Evolutionary conservation across 768 basidiomycete genomes (phyloP).

Genomic region (Collybia nuda): DNA sequence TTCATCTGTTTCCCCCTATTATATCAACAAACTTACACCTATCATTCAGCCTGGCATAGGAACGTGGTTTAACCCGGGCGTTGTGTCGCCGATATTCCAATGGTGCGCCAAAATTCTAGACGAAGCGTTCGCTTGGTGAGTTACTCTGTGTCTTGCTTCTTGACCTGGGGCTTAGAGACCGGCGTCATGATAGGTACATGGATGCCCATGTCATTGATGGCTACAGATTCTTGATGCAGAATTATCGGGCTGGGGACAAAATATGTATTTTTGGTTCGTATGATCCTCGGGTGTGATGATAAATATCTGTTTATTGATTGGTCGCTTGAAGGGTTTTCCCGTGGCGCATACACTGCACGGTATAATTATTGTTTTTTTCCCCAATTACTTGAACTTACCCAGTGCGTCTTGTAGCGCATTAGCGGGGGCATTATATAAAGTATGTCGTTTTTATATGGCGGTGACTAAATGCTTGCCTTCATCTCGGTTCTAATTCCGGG

Average conservation of each 20-base stretch:
- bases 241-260: constrained; percentile 70
- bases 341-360: constrained; percentile 49
- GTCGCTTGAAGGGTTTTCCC: constrained; percentile 64
- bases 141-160: background rate
- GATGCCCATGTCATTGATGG: constrained; percentile 73
- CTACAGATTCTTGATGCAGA: constrained; percentile 79
- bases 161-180: background rate
- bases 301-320: no score
- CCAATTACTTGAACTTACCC: background rate
- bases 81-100: constrained; percentile 60
- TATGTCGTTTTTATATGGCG: constrained; percentile 15
- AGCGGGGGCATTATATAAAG: constrained; percentile 75
- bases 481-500: background rate
- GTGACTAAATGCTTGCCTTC: background rate
- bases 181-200: constrained; percentile 53
- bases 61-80: constrained; percentile 58
- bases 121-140: constrained; percentile 71
- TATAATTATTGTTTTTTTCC: constrained; percentile 5
- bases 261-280: constrained; percentile 68
- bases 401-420: constrained; percentile 51
- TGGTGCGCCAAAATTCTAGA: constrained; percentile 65
- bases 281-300: no score
- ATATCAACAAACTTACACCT: constrained; percentile 32
- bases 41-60: constrained; percentile 42
- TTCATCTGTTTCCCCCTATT: background rate